These are phyloP conservation scores for Parasitella parasitica DNA, from an alignment of 371 early-diverging fungal species.

Conservation along the genomic window DNA sequence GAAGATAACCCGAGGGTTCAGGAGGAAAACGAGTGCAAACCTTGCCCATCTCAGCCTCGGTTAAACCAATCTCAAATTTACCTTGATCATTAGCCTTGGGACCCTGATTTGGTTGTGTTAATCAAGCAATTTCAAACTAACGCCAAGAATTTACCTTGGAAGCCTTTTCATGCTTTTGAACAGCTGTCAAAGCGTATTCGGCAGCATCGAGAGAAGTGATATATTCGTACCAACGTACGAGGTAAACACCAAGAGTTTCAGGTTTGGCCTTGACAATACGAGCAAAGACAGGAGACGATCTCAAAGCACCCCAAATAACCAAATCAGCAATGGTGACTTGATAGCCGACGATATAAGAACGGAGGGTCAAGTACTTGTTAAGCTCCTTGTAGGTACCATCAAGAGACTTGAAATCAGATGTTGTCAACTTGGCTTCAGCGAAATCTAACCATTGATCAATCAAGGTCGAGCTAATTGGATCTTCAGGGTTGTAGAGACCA, in stretches of 20 bases:
- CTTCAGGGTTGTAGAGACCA: slow-evolving; percentile 38
- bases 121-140: no score
- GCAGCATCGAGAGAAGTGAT: slow-evolving; percentile 66
- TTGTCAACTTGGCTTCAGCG: slow-evolving; percentile 55
- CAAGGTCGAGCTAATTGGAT: slow-evolving; percentile 46
- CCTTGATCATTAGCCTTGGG: slow-evolving; percentile 80
- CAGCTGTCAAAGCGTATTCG: slow-evolving; percentile 49
- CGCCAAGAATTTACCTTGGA: no score
- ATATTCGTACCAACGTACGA: slow-evolving; percentile 84
- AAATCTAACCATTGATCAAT: slow-evolving; percentile 70
- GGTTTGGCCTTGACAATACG: slow-evolving; percentile 77
- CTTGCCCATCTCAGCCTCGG: slow-evolving; percentile 79
- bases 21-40: slow-evolving; percentile 99
- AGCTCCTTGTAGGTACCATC: slow-evolving; percentile 66
- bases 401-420: slow-evolving; percentile 74
- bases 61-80: slow-evolving; percentile 89
- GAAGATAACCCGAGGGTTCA: slow-evolving; percentile 98
- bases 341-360: slow-evolving; percentile 85
- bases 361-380: slow-evolving; percentile 76
- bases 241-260: slow-evolving; percentile 66
- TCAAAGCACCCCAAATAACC: slow-evolving; percentile 86
- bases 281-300: slow-evolving; percentile 76
- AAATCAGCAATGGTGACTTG: slow-evolving; percentile 79
- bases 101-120: background rate
- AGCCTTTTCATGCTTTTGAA: slow-evolving; percentile 51